Base-by-base conservation (phyloP, 352 stramenopile genomes). In the Albugo candida region DNA sequence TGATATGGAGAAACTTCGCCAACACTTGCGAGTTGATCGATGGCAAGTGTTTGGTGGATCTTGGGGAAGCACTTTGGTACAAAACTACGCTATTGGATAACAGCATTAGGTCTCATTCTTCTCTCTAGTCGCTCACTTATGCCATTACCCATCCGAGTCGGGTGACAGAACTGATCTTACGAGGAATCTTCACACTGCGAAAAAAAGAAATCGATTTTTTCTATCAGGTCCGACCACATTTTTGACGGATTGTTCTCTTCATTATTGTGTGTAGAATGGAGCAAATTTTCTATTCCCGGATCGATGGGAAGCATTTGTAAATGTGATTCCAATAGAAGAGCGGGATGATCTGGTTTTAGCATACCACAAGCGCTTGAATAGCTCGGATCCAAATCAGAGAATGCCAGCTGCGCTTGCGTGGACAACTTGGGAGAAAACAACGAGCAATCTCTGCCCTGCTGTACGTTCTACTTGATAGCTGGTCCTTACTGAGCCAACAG, bases 1-100 rank as follows among this genome's bases (percentile, higher is more conserved):
- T 19, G 92, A 97, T 67, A 93, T 96, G 60, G 89, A 97, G 63
- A 74, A 67, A 31, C 63, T 97, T 36, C 65, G 87, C 5, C 56
- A 73, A 10, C 63, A 94, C 24, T 67, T 96, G 11, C 18, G 64
- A 2, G 81, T 96, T 51, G 75, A 95, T 16, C 73, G 79, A 41
- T 97, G 85, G 85, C 79, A 92, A 50, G 81, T 97, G 20, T 89
- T 97, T 48, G 92, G 92, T 11, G 92, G 92, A 38, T 95, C 79
- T 1, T 97, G 92, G 92, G 92, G 92, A 18, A 93, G 74, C 46
- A 97, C 88, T 0, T 53, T 97, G 46, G 70, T 83, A 62, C 11
- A 50, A 20, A 19, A 49, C 0, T 17, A 14, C 31, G 21, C 18
- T 11, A 31, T 35, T 35, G 3, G 39, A 48, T 48, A 34, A 46